Evolutionary conservation across 2,329 filamentous ascomycete species (phyloP), one percentile per base, ranked within the genome.

Genomic region (Nannizziopsis barbatae): DNA sequence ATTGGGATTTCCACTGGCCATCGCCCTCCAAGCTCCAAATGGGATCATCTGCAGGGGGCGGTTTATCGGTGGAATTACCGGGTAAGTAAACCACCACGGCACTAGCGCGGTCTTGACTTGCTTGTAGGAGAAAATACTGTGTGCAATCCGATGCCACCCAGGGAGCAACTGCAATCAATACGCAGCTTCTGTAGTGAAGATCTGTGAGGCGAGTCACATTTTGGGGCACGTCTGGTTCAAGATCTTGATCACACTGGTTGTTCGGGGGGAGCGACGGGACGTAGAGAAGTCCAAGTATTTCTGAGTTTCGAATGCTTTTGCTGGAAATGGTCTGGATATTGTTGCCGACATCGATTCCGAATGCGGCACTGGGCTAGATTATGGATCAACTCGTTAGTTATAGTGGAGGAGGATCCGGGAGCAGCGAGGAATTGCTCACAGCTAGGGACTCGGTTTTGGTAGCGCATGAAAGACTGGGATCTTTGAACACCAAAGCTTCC

Each of bases 131-230:
- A 62, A 87, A 95, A 39, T 82, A 76, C 48, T 74, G 67, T 10
- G 86, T 84, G 62, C 90, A 98, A 20, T 78, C 70, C 6, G 75
- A 69, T 53, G 75, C 84, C 57, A 87, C 79, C 89, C 90, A 96
- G 22, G 90, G 90, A 18, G 86, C 89, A 46, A 95, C 69, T 22
- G 84, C 89, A 57, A 95, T 78, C 45, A 88, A 72, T 48, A 83
- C 80, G 63, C 86, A 87, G 55, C 84, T 79, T 15, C 64, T 62
- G 42, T 75, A 75, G 0, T 75, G 73, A 12, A 95, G 76, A 58
- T 92, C 75, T n/a, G 66, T 63, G 56, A 77, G 75, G 12, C 83
- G 79, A 10, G 86, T 94, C 47, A 80, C 86, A 63, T 92, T 89
- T 33, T 64, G 57, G 1, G 88, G 86, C 7, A 95, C 74, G 56